Conservation (phyloP, 108 stramenopile species). For the Pelagomonas calceolata region DNA sequence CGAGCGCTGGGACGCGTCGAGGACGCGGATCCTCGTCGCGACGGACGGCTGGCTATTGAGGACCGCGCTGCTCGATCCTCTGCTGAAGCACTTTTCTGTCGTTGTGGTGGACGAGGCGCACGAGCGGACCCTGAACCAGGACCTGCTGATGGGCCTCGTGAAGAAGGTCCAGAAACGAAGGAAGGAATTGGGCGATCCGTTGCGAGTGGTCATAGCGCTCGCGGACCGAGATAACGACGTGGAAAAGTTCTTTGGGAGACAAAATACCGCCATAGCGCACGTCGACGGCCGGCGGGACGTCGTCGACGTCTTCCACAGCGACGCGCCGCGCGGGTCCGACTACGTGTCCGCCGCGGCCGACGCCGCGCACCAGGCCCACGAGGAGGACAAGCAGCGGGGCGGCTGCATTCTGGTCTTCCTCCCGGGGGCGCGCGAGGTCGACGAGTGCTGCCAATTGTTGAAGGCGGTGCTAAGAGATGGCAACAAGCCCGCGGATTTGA, state of each 20-base stretch:
- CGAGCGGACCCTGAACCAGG: slow-evolving; percentile 75
- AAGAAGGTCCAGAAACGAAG: slow-evolving; percentile 51
- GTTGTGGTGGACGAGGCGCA: slow-evolving; percentile 93
- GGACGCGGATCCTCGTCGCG: slow-evolving; percentile 60
- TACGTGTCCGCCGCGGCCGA: slow-evolving; percentile 58
- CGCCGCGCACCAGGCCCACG: slow-evolving; percentile 59
- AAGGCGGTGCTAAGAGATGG: too few relatives aligned
- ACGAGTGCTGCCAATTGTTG: too few relatives aligned
- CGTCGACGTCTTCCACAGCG: slow-evolving; percentile 71
- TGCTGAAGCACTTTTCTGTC: slow-evolving; percentile 77
- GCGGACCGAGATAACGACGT: slow-evolving; percentile 88
- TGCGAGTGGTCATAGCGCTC: slow-evolving; percentile 85
- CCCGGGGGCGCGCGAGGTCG: slow-evolving; percentile 84
- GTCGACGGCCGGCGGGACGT: slow-evolving; percentile 68
- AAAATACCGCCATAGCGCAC: slow-evolving; percentile 59
- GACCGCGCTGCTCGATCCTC: slow-evolving; percentile 73
- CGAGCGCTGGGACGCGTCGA: slow-evolving; percentile 35
- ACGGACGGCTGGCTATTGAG: slow-evolving; percentile 85
- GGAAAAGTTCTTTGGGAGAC: not conserved
- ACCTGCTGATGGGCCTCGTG: slow-evolving; percentile 74
- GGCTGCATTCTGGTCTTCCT: slow-evolving; percentile 60
- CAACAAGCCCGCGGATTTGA: too few relatives aligned
- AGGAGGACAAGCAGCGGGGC: not conserved
- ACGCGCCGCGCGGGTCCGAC: slow-evolving; percentile 54
- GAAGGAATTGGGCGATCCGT: slow-evolving; percentile 37